Evolutionary conservation across 495 filamentous ascomycete genomes (phyloP), one percentile per base, ranked within the genome.

Genomic region (Hypoxylon perforatum): DNA sequence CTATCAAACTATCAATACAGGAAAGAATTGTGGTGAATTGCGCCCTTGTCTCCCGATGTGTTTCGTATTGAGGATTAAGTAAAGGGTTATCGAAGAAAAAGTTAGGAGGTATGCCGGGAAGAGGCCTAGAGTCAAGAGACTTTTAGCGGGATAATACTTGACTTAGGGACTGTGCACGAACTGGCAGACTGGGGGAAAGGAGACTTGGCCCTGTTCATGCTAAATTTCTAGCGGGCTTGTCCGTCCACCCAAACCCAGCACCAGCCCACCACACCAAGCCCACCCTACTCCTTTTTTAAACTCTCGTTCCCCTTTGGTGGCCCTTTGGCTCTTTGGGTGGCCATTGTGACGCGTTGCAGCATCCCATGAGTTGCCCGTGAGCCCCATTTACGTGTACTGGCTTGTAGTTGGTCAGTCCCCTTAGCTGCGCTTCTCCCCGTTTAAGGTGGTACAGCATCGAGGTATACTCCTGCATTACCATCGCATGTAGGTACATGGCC

Each of bases 311-410:
- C n/a, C n/a, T n/a, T n/a, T n/a, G n/a, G n/a, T n/a, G n/a, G n/a
- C n/a, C n/a, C 21, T 51, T 49, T 51, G 35, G 9, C 15, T 28
- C 30, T 58, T 23, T n/a, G 33, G 65, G 60, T 69, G 65, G 65
- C 65, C 65, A 69, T 69, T 69, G 65, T 69, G 65, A 69, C 65
- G 65, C 65, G 65, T 59, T 54, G 62, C 44, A 62, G 55, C 42
- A 49, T 55, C 49, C 53, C 49, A 52, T 52, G 49, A 36, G 49
- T n/a, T 7, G 25, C 25, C 49, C 59, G 17, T 38, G 33, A 61
- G 58, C 48, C 53, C 54, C 39, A 58, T 41, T 19, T 28, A 65
- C 54, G 54, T 57, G 62, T 53, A 3, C 47, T 12, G 15, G 15
- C 49, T 18, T 60, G 10, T 17, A 14, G 62, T 65, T 59, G 55